Base-by-base conservation (phyloP, 768 basidiomycete species). In the Phylloporus arenicola region DNA sequence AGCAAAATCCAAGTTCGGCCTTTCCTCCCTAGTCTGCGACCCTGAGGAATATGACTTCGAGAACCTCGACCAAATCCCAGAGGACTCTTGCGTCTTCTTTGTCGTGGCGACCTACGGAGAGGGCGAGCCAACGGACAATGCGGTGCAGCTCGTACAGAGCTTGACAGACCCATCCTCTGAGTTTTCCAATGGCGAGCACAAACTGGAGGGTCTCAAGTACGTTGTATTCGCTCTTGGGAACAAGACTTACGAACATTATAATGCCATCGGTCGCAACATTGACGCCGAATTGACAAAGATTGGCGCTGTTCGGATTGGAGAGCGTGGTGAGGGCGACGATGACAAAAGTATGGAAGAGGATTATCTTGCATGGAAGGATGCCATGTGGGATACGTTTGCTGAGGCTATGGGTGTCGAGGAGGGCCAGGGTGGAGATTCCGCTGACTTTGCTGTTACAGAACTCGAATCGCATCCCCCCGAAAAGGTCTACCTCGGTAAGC, bases 331-430 rank as follows among this genome's bases (percentile, higher is more conserved):
- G 69, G 95, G 95, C 56, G 96, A 99, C 63, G 95, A 99, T 64
- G 96, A 99, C 71, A 96, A 96, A 76, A 92, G 88, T 64, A 97
- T 99, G 94, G 95, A 99, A 68, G 95, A 99, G 73, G 95, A 99
- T 69, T 99, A 98, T 67, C 81, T 99, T 12, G 93, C 91, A 61
- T 99, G 95, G 95, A 99, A 98, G 69, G 95, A 99, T 63, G 79
- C 77, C 58, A 94, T 98, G 93, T 98, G 93, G 89, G 84, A 87
- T 16, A 82, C 83, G 5, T 90, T 98, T 53, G 78, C 92, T n/a
- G 67, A 75, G 48, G 79, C 79, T 19, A 79, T 97, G 79, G 78
- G 79, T 46, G 92, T 96, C 45, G 94, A 97, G 68, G 96, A 97
- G 68, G 95, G 96, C 33, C 93, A 93, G 58, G 92, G 92, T 45